Conservation (phyloP, 2,329 filamentous ascomycete genomes). For the Clonostachys chloroleuca region DNA sequence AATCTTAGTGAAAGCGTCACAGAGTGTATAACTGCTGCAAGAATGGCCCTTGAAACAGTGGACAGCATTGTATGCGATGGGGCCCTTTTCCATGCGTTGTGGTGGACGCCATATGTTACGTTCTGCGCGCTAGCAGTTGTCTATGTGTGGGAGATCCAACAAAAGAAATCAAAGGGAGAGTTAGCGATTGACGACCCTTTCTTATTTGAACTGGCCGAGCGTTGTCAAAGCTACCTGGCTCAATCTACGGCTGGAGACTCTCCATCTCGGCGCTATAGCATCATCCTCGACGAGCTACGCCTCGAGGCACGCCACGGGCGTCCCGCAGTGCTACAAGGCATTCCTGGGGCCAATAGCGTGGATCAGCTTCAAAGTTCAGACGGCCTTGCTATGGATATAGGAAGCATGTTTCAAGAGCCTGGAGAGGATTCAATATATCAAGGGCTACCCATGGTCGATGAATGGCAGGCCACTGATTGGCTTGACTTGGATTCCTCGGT, state of each 20-base stretch:
- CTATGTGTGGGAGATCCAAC: constrained; percentile 42
- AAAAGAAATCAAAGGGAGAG: constrained; percentile 4
- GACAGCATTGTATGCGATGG: constrained; percentile 30
- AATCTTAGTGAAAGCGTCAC: constrained; percentile 17
- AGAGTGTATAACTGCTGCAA: constrained; percentile 41
- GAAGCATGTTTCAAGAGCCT: neutral
- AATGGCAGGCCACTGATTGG: constrained; percentile 22
- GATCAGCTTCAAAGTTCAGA: neutral
- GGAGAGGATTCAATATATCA: neutral
- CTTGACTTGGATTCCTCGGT: constrained; percentile 19
- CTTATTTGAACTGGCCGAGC: constrained; percentile 14
- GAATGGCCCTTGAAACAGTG: constrained; percentile 35
- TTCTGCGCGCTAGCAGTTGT: constrained; percentile 50
- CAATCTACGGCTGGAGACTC: constrained; percentile 28
- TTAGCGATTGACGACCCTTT: constrained; percentile 1
- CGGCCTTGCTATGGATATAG: neutral
- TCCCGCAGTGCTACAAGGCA: neutral
- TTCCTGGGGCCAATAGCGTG: neutral
- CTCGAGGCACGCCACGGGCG: constrained; percentile 4
- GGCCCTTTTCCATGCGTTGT: constrained; percentile 39
- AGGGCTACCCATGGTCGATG: constrained; percentile 7
- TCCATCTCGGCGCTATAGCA: constrained; percentile 41
- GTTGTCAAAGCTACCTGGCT: constrained; percentile 38
- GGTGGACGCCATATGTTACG: constrained; percentile 49
- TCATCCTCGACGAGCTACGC: constrained; percentile 47